Percentiles rank a stretch among this genome's conserved stretches.
Evolutionary conservation across 129 eudicot species (phyloP).

Genomic region (Tagetes erecta): DNA sequence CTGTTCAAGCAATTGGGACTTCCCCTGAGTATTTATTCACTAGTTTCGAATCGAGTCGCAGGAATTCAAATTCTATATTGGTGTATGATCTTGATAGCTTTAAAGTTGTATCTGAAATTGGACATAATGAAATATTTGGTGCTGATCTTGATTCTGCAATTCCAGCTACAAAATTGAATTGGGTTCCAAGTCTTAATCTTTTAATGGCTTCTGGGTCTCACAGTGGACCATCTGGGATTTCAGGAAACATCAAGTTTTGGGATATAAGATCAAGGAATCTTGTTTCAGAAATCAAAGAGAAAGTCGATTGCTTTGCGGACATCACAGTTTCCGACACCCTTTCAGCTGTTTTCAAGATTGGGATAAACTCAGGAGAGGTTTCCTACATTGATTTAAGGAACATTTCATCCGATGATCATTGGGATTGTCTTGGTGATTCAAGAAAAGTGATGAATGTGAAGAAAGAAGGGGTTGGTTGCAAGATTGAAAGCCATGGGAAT

Average conservation of each 20-base stretch:
- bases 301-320: conserved; percentile 82
- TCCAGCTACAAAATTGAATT: conserved; percentile 78
- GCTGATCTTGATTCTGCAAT: conserved; percentile 81
- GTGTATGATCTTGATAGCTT: conserved; percentile 68
- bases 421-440: conserved; percentile 80
- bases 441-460: conserved; percentile 58
- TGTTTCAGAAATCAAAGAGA: conserved; percentile 80
- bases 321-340: conserved; percentile 62
- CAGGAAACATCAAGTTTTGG: conserved; percentile 78
- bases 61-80: conserved; percentile 80
- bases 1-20: conserved; percentile 78
- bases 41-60: conserved; percentile 77
- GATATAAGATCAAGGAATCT: conserved; percentile 81
- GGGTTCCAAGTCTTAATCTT: conserved; percentile 72
- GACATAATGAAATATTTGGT: conserved; percentile 74
- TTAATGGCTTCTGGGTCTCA: conserved; percentile 96
- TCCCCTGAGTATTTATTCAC: conserved; percentile 62
- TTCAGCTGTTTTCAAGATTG: conserved; percentile 74
- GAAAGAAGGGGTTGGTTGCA: conserved; percentile 85
- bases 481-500: conserved; percentile 66
- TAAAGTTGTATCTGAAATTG: conserved; percentile 56
- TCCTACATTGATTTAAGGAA: conserved; percentile 68
- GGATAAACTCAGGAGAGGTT: conserved; percentile 84
- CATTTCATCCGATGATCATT: conserved; percentile 44
- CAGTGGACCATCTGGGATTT: conserved; percentile 82